Base-by-base conservation (phyloP, 345 rosid species). In the Citrus mangshanensis region DNA sequence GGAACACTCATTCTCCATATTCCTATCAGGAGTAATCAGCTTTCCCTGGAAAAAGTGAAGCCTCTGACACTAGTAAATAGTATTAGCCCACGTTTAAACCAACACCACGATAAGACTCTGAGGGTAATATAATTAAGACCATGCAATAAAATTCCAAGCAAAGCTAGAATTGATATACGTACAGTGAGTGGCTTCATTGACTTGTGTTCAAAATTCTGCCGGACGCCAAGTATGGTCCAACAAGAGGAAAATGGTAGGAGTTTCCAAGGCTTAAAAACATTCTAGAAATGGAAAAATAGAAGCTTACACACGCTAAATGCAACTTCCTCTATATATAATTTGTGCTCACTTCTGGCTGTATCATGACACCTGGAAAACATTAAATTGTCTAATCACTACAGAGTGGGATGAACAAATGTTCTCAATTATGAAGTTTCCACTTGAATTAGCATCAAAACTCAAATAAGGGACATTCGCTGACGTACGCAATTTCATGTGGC, bases 1-100 rank as follows among this genome's bases (percentile, higher is more conserved):
- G 60, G 70, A 14, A 56, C 71, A 75, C 78, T 65, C 72, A 75
- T 25, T 75, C 63, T 75, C 61, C 66, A 59, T 40, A 30, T 32
- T 8, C 42, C 46, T 49, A 64, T 13, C 28, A 75, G 5, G 16
- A 51, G 61, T 49, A 12, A 59, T 64, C 28, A 65, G 24, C 61
- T 64, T 65, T 49, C 62, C 40, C 22, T 12, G 71, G 60, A 75
- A 42, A 75, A 49, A 12, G 56, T 49, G 37, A 77, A 51, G 18
- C 12, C 10, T 14, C 10, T 14, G 9, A 49, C 71, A 65, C 72
- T 35, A 56, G 16, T 9, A 68, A 65, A 62, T 35, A 56, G 16
- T 6, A 68, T 25, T 62, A 68, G 38, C 56, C 65, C 73, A 56
- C 72, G 19, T 55, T 35, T 30, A 25, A 24, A 35, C 54, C 54